A percentile compares a stretch with the other conserved stretches of the same genome.
Evolutionary conservation across 768 basidiomycete genomes (phyloP).

Genomic region (Amanita rubescens): DNA sequence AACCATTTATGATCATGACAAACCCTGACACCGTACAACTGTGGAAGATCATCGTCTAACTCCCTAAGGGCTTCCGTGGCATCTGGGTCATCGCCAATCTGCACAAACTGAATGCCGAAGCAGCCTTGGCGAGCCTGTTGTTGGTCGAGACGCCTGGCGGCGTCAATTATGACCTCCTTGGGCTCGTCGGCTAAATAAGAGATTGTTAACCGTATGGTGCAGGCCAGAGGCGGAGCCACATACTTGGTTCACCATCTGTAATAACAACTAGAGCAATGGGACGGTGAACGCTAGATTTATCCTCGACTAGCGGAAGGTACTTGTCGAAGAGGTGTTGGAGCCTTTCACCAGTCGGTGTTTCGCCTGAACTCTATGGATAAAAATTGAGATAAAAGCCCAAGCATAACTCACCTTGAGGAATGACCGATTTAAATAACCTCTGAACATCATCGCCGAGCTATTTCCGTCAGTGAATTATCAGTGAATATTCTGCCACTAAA

Average conservation of each 20-base stretch:
- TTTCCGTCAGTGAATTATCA: not conserved
- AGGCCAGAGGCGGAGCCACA: conserved; percentile 14
- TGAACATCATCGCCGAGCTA: conserved; percentile 10
- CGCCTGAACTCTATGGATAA: conserved; percentile 5
- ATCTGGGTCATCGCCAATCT: conserved; percentile 45
- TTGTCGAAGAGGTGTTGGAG: conserved; percentile 11
- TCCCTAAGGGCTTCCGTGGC: conserved; percentile 39
- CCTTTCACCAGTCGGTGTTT: conserved; percentile 13
- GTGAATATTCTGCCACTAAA: not conserved
- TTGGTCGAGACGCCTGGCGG: conserved; percentile 44
- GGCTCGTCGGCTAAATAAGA: conserved; percentile 43
- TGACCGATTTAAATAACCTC: conserved; percentile 10
- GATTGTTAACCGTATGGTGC: not conserved
- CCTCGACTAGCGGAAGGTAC: conserved; percentile 14
- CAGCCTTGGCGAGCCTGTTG: conserved; percentile 35
- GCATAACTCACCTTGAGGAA: conserved; percentile 9
- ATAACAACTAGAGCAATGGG: conserved; percentile 54
- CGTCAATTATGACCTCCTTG: conserved; percentile 35
- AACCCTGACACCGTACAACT: conserved; percentile 19
- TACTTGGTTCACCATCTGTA: conserved; percentile 59
- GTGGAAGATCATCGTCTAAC: conserved; percentile 52
- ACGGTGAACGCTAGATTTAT: conserved; percentile 3
- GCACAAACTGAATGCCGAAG: conserved; percentile 66
- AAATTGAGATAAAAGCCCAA: not conserved
- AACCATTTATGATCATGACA: conserved; percentile 4